phyloP scores from a whole-genome alignment of 2,329 filamentous ascomycete genomes.

The Rhinocladiella similis region DNA sequence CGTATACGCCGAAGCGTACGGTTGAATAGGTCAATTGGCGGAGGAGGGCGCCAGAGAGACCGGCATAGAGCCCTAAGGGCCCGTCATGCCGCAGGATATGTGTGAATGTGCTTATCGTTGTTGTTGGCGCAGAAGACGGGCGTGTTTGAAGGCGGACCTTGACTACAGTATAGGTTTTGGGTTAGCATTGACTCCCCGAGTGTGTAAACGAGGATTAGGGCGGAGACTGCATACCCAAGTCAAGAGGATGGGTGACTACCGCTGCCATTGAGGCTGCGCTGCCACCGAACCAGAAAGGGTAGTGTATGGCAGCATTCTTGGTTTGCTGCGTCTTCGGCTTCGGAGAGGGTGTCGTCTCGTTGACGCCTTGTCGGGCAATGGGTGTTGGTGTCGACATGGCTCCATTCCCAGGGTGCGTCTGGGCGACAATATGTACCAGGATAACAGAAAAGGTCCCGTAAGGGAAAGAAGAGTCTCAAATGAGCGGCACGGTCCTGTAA shows the following conservation, averaged over 20 bases:
- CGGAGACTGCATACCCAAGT: conserved; percentile 71
- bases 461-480: conserved; percentile 4
- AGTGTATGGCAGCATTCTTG: conserved; percentile 43
- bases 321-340: conserved; percentile 28
- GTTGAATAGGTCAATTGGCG: conserved; percentile 96
- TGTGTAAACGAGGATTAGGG: no score
- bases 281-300: conserved; percentile 95
- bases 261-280: conserved; percentile 91
- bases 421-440: not conserved
- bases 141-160: conserved; percentile 89
- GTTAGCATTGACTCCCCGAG: conserved; percentile 60
- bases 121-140: conserved; percentile 69
- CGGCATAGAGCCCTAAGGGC: conserved; percentile 78
- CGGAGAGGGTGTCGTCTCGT: conserved; percentile 31
- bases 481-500: not conserved
- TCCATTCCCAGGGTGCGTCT: conserved; percentile 16
- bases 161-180: conserved; percentile 47
- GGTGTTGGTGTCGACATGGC: conserved; percentile 21
- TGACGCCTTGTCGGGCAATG: conserved; percentile 9
- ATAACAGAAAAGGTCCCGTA: not conserved
- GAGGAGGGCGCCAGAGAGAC: conserved; percentile 86
- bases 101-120: conserved; percentile 81
- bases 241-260: conserved; percentile 87
- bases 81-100: conserved; percentile 79
- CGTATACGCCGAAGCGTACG: conserved; percentile 94